Evolutionary conservation across 1,284 basidiomycete genomes (phyloP), one percentile per base, ranked within the genome.

Genomic region (Boletus smithii): DNA sequence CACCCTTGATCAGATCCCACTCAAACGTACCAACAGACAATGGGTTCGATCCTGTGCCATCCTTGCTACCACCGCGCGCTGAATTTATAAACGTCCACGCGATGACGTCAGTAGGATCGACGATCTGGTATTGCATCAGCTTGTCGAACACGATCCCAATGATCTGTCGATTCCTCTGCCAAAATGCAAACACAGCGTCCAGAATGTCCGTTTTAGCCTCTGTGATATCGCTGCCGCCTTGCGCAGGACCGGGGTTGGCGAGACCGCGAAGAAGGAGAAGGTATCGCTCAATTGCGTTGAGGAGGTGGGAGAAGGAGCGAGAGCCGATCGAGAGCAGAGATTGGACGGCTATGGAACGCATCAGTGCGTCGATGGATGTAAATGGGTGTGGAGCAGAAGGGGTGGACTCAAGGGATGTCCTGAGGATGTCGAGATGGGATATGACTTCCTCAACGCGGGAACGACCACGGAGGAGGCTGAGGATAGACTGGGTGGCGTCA

Each of bases 201-300:
- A 93, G 78, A 56, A 91, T 81, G 54, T 86, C 85, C 29, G 69
- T 73, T 58, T 85, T 89, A 30, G 83, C 84, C 52, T 81, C 81
- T 0, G 72, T 58, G 49, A 73, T 78, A 1, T 69, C 60, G 10
- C 66, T 69, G 0, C 53, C 58, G 2, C 36, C 42, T 18, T 50
- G 49, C 1, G 33, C 49, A 5, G 42, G 38, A 13, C 5, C 23
- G 5, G 61, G 57, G 34, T 32, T 55, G 18, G 84, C 80, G 35
- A 98, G 72, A 44, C 78, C 79, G 16, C 93, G 88, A 8, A 99
- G 76, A 0, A 98, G 73, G 10, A 84, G 80, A n/a, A 98, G 83
- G 68, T 99, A 99, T 6, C 92, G 85, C 67, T 99, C 97, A 53
- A 98, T 92, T 7, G 95, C 94, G 67, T 99, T 99, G 54, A 99